Base-by-base conservation (phyloP, 345 rosid species). In the Brassica juncea region DNA sequence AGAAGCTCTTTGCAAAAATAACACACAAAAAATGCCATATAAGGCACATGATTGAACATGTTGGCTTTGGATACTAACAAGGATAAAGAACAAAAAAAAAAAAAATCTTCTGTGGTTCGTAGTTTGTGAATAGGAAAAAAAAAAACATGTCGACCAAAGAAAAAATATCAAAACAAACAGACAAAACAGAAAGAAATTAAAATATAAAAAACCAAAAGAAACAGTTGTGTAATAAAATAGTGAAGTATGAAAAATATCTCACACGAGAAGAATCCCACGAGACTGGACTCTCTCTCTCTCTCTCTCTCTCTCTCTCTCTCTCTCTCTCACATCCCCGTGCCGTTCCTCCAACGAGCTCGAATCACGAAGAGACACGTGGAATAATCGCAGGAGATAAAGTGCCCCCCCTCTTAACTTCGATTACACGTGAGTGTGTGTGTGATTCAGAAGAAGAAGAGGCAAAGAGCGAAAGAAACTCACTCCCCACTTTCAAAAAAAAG, bases 271-370 rank as follows among this genome's bases (percentile, higher is more conserved):
- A 77, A 63, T 74, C 75, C 67, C 84, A 83, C 84, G 78, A 77
- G 82, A 73, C 37, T 10, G 27, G 35, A 19, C 12, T 74, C 60
- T 35, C 69, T 49, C n/a, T 44, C 47, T 4, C 7, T 32, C 37
- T 0, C 39, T 5, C 32, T 31, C 32, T 31, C 32, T 2, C 12
- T 74, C 60, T 35, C 69, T 49, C n/a, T 44, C 47, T 4, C 7
- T 32, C 37, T 0, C 39, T 5, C 32, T 31, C 32, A 2, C 57
- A 37, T 62, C 60, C 44, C 69, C 19, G 57, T 63, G 39, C 79
- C 70, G 80, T 84, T 74, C 15, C 47, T 8, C 12, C 66, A 2
- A 70, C 86, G 86, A 79, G 88, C 82, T 44, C 84, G 49, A 68
- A 73, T 72, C 31, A 69, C 9, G 12, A 15, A 0, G 9, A 8